phyloP scores from a whole-genome alignment of 192 early-diverging fungal species.

The Linnemannia hyalina region DNA sequence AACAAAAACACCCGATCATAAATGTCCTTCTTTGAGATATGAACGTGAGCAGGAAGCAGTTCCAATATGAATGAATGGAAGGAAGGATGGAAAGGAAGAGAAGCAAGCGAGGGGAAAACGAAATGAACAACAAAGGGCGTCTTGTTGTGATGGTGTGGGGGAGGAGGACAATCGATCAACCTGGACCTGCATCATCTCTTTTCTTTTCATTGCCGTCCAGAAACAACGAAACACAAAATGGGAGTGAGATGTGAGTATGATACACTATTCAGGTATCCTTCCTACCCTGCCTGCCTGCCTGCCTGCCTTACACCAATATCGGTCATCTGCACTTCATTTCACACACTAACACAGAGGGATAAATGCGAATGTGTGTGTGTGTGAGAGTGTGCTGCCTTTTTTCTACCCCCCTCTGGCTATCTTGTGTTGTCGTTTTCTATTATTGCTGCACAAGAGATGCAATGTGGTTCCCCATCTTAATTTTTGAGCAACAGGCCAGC shows the following conservation, averaged over 20 bases:
- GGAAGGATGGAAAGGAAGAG: background rate
- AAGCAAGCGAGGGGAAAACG: background rate
- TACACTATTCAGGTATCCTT: background rate
- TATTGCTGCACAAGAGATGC: background rate
- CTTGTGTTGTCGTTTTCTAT: background rate
- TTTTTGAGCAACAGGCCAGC: background rate
- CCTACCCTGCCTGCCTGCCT: too few species aligned
- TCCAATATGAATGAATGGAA: background rate
- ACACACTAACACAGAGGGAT: too few species aligned
- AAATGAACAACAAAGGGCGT: background rate
- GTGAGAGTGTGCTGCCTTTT: background rate
- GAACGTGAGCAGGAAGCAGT: background rate
- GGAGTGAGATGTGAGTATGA: background rate
- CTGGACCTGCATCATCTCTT: constrained; percentile 10
- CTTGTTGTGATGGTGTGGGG: background rate
- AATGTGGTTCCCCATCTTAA: background rate
- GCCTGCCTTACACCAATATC: too few species aligned
- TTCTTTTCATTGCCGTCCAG: background rate
- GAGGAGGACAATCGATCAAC: constrained; percentile 2
- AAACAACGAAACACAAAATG: background rate
- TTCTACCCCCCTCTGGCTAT: background rate
- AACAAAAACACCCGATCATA: background rate
- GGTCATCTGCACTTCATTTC: too few species aligned
- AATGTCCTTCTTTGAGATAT: background rate
- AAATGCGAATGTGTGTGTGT: too few species aligned